Evolutionary conservation across 2,329 filamentous ascomycete species (phyloP), one percentile per base, ranked within the genome.

Genomic region (Aspergillus sp.): DNA sequence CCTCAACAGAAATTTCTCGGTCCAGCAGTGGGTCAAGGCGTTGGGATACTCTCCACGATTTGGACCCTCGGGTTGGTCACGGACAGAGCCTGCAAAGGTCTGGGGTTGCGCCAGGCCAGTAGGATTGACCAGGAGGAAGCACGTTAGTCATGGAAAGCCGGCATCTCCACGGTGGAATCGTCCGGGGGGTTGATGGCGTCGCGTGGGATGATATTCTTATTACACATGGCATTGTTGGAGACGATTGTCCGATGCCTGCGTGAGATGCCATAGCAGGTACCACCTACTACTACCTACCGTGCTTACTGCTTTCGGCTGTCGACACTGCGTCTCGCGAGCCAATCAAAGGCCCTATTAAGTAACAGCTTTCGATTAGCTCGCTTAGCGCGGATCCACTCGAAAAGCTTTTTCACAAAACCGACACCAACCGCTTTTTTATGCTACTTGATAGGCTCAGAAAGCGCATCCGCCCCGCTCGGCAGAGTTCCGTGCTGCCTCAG

Each of bases 1-100:
- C 40, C 38, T 41, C 17, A 33, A 33, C 30, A 45, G 41, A 50
- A 50, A 50, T 35, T 50, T 50, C 47, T 44, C 41, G 22, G 41
- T 44, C 19, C 30, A 42, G 17, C 13, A 19, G 38, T 44, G 47
- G 47, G 47, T 50, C 47, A 36, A 11, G 26, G 26, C 19, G 40
- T 33, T 50, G 40, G 33, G 41, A 36, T 36, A 11, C 47, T 50
- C 47, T 22, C 20, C 32, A 42, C 47, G 32, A 38, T 36, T 19
- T 20, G n/a, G n/a, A 13, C n/a, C 40, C 40, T 42, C 19, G 40
- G 40, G 11, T 10, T 19, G 26, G 10, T 30, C 26, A 30, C 40
- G 16, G 40, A 19, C 40, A 42, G 40, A 13, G 40, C 9, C 35
- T 38, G 10, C 35, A 11, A 17, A n/a, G 35, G 38, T 35, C 38